Percentiles rank a stretch among this genome's conserved stretches.
Evolutionary conservation across 768 basidiomycete genomes (phyloP).

Genomic region (Favolaschia claudopus): DNA sequence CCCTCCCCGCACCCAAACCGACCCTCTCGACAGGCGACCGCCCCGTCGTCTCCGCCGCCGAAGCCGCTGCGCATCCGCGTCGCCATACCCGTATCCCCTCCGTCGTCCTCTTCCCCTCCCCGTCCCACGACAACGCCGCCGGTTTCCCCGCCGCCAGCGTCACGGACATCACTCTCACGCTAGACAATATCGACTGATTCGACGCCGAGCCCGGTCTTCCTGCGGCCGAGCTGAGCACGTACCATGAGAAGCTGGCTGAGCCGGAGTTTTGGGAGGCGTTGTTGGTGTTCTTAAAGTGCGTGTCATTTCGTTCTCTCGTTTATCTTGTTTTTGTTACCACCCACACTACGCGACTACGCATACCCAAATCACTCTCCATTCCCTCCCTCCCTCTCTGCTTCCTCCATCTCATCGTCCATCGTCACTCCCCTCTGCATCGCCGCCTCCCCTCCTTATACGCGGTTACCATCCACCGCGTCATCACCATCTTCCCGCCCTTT

Average conservation of each 20-base stretch:
- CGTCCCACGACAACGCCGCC: slow-evolving; percentile 50
- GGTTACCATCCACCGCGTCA: too few species aligned
- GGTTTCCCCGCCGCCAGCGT: slow-evolving; percentile 43
- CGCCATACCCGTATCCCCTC: slow-evolving; percentile 72
- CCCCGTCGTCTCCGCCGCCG: slow-evolving; percentile 26
- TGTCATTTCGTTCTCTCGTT: slow-evolving; percentile 20
- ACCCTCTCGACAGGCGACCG: slow-evolving; percentile 30
- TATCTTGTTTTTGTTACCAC: not conserved
- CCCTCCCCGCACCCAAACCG: slow-evolving; percentile 18
- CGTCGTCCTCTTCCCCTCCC: slow-evolving; percentile 80
- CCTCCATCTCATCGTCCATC: too few species aligned
- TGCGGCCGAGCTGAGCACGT: slow-evolving; percentile 59
- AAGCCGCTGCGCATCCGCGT: slow-evolving; percentile 32
- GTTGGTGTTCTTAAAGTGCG: slow-evolving; percentile 68
- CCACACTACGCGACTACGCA: slow-evolving; percentile 4
- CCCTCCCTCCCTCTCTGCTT: too few species aligned
- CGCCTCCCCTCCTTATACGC: too few species aligned
- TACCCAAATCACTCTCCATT: too few species aligned
- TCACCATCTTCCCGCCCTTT: too few species aligned
- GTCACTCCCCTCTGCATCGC: too few species aligned
- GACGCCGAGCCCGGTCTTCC: slow-evolving; percentile 47
- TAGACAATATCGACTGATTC: too few species aligned
- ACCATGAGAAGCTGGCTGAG: slow-evolving; percentile 72
- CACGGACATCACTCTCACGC: slow-evolving; percentile 73
- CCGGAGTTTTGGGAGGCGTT: slow-evolving; percentile 85